These are phyloP conservation scores for Gonium pectorale DNA, from an alignment of 139 green algal genomes.

Conservation along the genomic window DNA sequence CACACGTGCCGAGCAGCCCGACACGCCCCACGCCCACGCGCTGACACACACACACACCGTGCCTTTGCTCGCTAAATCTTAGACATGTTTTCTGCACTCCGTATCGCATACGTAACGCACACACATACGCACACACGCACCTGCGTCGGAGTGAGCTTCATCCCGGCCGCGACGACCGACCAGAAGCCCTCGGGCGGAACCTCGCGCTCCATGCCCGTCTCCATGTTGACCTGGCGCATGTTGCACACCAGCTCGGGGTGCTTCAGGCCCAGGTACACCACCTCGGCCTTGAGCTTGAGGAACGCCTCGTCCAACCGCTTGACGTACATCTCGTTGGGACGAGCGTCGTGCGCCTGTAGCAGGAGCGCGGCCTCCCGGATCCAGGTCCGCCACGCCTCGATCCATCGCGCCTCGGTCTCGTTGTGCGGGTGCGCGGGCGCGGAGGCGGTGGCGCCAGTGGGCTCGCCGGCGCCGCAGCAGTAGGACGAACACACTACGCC, in stretches of 20 bases:
- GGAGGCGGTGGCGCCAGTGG: background rate
- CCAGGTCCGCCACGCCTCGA: background rate
- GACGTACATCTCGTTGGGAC: conserved; percentile 4
- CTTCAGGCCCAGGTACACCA: conserved; percentile 7
- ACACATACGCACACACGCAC: background rate
- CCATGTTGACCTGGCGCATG: conserved; percentile 14
- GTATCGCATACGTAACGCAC: no score
- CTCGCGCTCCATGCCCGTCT: conserved; percentile 28
- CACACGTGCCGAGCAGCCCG: no score
- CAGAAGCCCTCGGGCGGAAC: conserved; percentile 31
- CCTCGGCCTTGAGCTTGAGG: background rate
- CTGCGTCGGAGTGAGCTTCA: background rate
- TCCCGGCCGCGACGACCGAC: background rate
- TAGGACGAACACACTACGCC: background rate
- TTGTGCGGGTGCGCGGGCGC: background rate
- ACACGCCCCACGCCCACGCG: no score
- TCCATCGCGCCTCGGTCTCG: background rate
- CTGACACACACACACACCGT: no score
- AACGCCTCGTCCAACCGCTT: conserved; percentile 13
- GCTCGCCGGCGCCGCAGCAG: background rate
- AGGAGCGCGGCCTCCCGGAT: conserved; percentile 33
- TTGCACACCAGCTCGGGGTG: conserved; percentile 15
- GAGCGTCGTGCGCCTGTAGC: conserved; percentile 21
- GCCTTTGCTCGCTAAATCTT: no score
- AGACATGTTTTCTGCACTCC: no score